A percentile compares a stretch with the other conserved stretches of the same genome.
Evolutionary conservation across 2,329 filamentous ascomycete genomes (phyloP).

Genomic region (Magnaporthiopsis poae): DNA sequence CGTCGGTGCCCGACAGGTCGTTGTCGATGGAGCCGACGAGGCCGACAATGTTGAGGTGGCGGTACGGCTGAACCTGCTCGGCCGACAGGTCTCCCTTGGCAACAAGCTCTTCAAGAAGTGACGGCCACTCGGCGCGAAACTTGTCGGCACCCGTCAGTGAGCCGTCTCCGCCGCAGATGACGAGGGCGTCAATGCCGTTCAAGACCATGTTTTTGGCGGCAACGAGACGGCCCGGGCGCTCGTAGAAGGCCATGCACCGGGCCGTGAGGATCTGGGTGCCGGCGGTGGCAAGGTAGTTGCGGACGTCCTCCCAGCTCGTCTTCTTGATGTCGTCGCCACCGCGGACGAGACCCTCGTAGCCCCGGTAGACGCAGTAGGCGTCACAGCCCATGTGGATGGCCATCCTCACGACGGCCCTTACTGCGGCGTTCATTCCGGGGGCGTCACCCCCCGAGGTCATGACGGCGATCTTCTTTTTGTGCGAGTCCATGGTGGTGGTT

Average conservation of each 20-base stretch:
- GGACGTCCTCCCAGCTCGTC: slow-evolving; percentile 87
- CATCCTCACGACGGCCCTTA: slow-evolving; percentile 84
- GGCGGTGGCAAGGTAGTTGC: slow-evolving; percentile 86
- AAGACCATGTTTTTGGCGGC: slow-evolving; percentile 92
- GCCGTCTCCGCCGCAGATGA: slow-evolving; percentile 95
- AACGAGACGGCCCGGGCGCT: slow-evolving; percentile 69
- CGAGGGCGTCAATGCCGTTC: slow-evolving; percentile 85
- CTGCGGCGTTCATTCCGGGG: slow-evolving; percentile 87
- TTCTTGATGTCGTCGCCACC: slow-evolving; percentile 80
- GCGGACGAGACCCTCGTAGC: slow-evolving; percentile 87
- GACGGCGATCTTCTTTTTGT: slow-evolving; percentile 66
- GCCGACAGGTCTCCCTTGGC: slow-evolving; percentile 57
- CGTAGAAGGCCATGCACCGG: slow-evolving; percentile 82
- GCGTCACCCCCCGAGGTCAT: slow-evolving; percentile 94
- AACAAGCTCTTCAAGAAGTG: slow-evolving; percentile 76
- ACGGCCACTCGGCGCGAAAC: slow-evolving; percentile 87
- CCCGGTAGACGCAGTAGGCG: slow-evolving; percentile 76
- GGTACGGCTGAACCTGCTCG: slow-evolving; percentile 65
- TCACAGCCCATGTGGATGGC: slow-evolving; percentile 76
- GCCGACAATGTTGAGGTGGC: slow-evolving; percentile 88
- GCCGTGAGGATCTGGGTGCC: slow-evolving; percentile 94
- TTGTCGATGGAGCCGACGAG: slow-evolving; percentile 97
- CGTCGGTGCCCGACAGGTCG: slow-evolving; percentile 91
- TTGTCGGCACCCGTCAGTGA: slow-evolving; percentile 90
- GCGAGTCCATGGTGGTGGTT: slow-evolving; percentile 19